Conservation (phyloP, 352 stramenopile species). For the Globisporangium spinosum region DNA sequence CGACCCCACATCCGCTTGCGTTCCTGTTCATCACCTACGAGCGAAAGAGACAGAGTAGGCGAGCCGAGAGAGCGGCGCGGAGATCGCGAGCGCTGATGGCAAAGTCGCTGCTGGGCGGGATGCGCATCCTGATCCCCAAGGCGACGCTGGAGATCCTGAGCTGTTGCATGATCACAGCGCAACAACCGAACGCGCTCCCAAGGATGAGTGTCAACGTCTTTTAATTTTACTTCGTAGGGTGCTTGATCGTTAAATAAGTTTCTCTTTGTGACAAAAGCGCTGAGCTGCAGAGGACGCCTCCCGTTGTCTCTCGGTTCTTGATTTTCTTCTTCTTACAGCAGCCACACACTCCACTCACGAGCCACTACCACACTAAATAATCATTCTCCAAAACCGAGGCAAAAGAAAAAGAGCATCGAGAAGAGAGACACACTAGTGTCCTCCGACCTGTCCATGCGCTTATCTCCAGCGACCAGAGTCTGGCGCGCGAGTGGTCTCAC, state of each 20-base stretch:
- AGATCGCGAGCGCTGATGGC: not conserved
- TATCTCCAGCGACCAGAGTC: conserved; percentile 73
- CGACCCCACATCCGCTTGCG: conserved; percentile 2
- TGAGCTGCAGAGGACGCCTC: conserved; percentile 1
- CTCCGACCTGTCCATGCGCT: not conserved
- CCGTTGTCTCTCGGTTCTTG: conserved; percentile 8
- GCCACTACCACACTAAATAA: conserved; percentile 5
- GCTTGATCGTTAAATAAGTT: conserved; percentile 9
- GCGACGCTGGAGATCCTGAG: conserved; percentile 13
- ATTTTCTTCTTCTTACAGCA: conserved; percentile 10
- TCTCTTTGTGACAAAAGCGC: conserved; percentile 6
- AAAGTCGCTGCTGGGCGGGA: not conserved
- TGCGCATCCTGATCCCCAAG: conserved; percentile 12
- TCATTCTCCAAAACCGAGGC: conserved; percentile 1
- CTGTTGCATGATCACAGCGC: not conserved
- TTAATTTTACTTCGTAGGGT: not conserved
- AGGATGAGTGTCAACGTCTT: not conserved
- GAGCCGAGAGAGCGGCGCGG: not conserved
- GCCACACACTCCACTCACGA: not conserved
- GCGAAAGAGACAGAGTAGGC: not conserved
- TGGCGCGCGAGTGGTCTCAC: conserved; percentile 39
- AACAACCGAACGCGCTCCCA: not conserved
- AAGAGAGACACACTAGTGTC: not conserved
- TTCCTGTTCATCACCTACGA: not conserved
- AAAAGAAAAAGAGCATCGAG: conserved; percentile 5